Base-by-base conservation (phyloP, 306 rosid species). In the Pyrus bretschneideri region DNA sequence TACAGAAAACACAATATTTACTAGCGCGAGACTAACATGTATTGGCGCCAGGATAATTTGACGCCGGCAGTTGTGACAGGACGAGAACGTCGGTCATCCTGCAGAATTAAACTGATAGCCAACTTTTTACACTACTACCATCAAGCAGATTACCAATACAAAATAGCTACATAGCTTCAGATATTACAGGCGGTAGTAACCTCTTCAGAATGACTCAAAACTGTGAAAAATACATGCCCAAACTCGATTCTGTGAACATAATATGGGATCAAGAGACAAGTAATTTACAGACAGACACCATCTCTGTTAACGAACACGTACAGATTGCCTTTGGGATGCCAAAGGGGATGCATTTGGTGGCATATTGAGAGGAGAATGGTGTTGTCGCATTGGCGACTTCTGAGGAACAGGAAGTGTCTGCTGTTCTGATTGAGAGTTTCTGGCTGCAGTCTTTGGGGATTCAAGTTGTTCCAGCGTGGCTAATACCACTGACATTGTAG, bases 401-500 rank as follows among this genome's bases (percentile, higher is more conserved):
- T 80, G 79, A 40, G 85, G 85, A 25, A 78, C 54, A 3, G 78
- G 78, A 29, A 67, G 51, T 72, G 83, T 38, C 1, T 65, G 88
- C 65, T 83, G 89, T 52, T 86, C 89, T 2, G 86, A 57, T 4
- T 74, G 87, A 8, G 93, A 80, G 65, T 55, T 67, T 69, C 88
- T 78, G 54, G 79, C 72, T 9, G 82, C 70, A 31, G 67, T 84
- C 86, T 86, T 93, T 12, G 97, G 88, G 67, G 88, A 54, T 57
- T 88, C 90, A 55, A 92, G 86, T 74, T 81, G 92, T 77, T 95
- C 88, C 19, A 95, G 81, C 12, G 88, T 86, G 27, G 81, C 85
- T 81, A 95, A 78, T 58, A 95, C 96, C 29, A 89, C 89, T 44
- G 84, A 79, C 97, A 92, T 92, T 65, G 83, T 81, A 76, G 99